Base-by-base conservation (phyloP, 2,329 filamentous ascomycete species). In the Escovopsis sp. region DNA sequence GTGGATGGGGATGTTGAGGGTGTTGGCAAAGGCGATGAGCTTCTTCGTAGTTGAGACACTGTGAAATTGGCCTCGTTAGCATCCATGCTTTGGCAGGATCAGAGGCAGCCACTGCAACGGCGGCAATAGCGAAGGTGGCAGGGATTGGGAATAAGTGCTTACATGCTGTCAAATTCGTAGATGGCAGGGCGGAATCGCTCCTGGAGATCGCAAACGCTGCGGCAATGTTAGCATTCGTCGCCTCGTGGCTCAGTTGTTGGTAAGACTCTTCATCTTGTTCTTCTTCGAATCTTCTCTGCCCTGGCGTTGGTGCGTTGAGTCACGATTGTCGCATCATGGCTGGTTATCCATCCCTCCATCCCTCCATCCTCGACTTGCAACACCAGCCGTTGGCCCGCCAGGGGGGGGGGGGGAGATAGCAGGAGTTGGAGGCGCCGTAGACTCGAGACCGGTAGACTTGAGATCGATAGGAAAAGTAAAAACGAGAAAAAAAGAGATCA, bases 161-260 rank as follows among this genome's bases (percentile, higher is more conserved):
- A 84, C 79, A 95, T 73, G 58, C 83, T 86, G 48, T 84, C 75
- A 57, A 88, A 95, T 57, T 93, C 80, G 64, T 81, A 75, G 53
- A 96, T 94, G 43, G 79, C 81, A 8, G 70, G 68, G 46, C 85
- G 76, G 64, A 96, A 96, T 61, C 87, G 93, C 51, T 95, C 89
- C 65, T 96, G 89, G 48, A 96, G 71, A 57, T 96, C 89, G 66
- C 89, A 96, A 57, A 96, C 76, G 55, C 88, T 95, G 42, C 6
- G 20, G 20, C 20, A 20, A 20, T 4, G 20, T 20, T 20, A 20
- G 20, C 20, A 20, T 4, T 20, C 20, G 20, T 20, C 20, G 20
- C 20, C 20, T 20, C 20, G 20, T 20, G 20, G 20, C 20, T 20
- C 20, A 6, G 4, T 20, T 14, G 7, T 34, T 35, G 27, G 30